Evolutionary conservation across 2,329 filamentous ascomycete species (phyloP).

Genomic region (Microdochium bolleyi): DNA sequence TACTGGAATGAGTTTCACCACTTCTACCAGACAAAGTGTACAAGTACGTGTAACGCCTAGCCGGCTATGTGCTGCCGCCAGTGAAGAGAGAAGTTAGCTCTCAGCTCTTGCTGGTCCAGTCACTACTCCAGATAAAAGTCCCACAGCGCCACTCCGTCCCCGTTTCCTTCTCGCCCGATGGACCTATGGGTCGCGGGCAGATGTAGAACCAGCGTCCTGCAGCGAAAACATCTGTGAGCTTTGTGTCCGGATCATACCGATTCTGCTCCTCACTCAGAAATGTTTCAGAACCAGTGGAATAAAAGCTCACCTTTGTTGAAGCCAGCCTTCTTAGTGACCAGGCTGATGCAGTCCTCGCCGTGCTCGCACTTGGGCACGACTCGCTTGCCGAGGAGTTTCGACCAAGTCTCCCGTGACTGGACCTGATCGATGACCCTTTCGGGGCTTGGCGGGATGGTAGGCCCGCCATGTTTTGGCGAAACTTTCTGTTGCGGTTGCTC

Average conservation of each 20-base stretch:
- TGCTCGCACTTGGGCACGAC: conserved; percentile 78
- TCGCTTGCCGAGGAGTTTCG: conserved; percentile 70
- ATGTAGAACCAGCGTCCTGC: conserved; percentile 56
- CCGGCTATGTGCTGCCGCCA: neutral
- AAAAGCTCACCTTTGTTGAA: conserved; percentile 61
- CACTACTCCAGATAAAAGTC: conserved; percentile 70
- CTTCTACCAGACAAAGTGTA: too few species aligned
- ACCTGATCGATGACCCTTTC: conserved; percentile 58
- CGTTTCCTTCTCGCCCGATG: conserved; percentile 75
- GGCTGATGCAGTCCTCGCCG: conserved; percentile 73
- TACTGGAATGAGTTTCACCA: too few species aligned
- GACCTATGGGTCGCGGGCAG: conserved; percentile 67
- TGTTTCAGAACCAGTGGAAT: neutral
- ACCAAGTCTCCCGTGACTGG: conserved; percentile 74
- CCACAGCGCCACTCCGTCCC: conserved; percentile 81
- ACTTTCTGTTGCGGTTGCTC: neutral
- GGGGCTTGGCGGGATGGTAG: conserved; percentile 2
- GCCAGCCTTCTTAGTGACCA: conserved; percentile 83
- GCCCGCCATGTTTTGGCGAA: neutral
- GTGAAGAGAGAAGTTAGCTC: conserved; percentile 5
- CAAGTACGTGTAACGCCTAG: too few species aligned
- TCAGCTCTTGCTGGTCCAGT: conserved; percentile 34
- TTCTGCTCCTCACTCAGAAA: too few species aligned
- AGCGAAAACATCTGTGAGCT: too few species aligned
- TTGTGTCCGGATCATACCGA: too few species aligned